These are phyloP conservation scores for Entomophthora muscae DNA, from an alignment of 371 early-diverging fungal genomes.

Conservation along the genomic window DNA sequence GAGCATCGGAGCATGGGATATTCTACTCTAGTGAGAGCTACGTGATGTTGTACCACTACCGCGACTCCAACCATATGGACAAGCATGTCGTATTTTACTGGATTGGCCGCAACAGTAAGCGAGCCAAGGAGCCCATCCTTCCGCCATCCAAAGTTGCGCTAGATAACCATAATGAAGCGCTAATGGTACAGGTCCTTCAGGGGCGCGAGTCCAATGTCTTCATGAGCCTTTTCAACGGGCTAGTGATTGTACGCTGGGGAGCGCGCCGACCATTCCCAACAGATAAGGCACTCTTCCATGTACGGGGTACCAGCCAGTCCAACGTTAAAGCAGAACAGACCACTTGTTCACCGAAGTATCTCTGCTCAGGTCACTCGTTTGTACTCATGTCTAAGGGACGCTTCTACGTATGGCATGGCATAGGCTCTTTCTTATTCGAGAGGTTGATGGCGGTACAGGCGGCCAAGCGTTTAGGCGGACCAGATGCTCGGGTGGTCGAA, in stretches of 20 bases:
- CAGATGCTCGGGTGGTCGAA: background rate
- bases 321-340: constrained; percentile 4
- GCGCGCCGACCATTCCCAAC: background rate
- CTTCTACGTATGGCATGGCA: constrained; percentile 8
- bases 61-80: background rate
- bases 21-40: constrained; percentile 7
- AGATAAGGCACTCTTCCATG: constrained; percentile 5
- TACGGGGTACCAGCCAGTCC: background rate
- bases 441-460: constrained; percentile 9
- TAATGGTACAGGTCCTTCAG: constrained; percentile 9
- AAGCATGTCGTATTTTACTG: constrained; percentile 8
- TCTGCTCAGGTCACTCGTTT: constrained; percentile 8
- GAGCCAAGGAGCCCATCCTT: constrained; percentile 6
- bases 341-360: background rate
- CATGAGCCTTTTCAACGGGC: constrained; percentile 1
- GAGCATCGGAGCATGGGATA: background rate
- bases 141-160: background rate
- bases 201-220: constrained; percentile 1
- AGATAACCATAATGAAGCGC: background rate
- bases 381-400: background rate
- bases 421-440: constrained; percentile 7
- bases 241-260: background rate
- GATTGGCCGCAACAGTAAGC: background rate
- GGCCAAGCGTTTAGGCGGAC: background rate
- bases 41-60: constrained; percentile 1